These are phyloP conservation scores for Trichothecium sympodiale DNA, from an alignment of 2,329 filamentous ascomycete species.

Conservation along the genomic window DNA sequence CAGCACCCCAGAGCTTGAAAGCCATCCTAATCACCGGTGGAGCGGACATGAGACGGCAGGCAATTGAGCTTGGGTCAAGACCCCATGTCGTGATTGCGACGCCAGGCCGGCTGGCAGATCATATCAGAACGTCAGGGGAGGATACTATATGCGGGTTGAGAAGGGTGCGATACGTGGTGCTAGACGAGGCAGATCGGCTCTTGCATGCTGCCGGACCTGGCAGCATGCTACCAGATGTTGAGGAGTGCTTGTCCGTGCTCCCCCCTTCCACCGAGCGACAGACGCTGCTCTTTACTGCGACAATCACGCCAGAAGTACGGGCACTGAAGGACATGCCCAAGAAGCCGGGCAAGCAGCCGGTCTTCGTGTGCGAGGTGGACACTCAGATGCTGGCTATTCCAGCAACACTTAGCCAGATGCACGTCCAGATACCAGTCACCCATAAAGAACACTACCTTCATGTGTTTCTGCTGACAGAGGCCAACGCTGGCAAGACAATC, in stretches of 20 bases:
- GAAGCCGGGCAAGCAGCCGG: constrained; percentile 57
- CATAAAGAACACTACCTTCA: constrained; percentile 95
- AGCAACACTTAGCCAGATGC: constrained; percentile 68
- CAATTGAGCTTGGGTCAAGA: constrained; percentile 66
- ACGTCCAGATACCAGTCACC: constrained; percentile 79
- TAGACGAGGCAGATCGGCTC: constrained; percentile 91
- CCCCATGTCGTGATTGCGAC: constrained; percentile 94
- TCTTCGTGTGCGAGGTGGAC: constrained; percentile 85
- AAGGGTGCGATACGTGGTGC: constrained; percentile 73
- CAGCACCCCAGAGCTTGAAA: constrained; percentile 77
- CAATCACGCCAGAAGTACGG: constrained; percentile 83
- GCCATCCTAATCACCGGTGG: constrained; percentile 85
- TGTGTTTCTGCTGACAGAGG: constrained; percentile 69
- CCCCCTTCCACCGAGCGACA: constrained; percentile 73
- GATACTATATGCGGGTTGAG: constrained; percentile 78
- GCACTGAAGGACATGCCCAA: constrained; percentile 70
- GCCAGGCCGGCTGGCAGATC: constrained; percentile 83
- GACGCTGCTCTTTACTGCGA: constrained; percentile 92
- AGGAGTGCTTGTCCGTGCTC: constrained; percentile 73
- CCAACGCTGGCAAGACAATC: constrained; percentile 62
- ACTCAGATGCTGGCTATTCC: constrained; percentile 68
- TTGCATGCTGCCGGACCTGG: constrained; percentile 62
- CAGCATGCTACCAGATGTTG: constrained; percentile 89
- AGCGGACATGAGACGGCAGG: constrained; percentile 83
- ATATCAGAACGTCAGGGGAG: constrained; percentile 81